Percentiles rank a stretch among this genome's conserved stretches.
Conservation (phyloP, 345 rosid species). For the Hibiscus syriacus region DNA sequence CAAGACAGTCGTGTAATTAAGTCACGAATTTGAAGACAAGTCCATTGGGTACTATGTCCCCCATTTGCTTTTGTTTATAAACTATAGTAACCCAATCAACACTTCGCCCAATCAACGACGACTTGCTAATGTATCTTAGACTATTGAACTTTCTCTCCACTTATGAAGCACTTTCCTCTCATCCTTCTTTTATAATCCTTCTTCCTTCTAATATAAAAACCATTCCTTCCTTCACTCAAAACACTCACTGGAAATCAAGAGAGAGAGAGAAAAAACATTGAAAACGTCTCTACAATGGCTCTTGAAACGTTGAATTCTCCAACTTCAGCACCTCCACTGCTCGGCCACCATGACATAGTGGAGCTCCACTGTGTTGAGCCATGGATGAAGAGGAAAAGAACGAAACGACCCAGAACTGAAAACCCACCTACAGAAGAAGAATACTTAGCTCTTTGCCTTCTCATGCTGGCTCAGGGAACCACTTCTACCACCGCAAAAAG, state of each 20-base stretch:
- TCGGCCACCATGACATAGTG: conserved; percentile 21
- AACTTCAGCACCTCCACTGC: conserved; percentile 33
- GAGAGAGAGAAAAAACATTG: not conserved
- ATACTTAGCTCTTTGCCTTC: conserved; percentile 35
- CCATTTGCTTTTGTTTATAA: not conserved
- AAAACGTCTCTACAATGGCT: conserved; percentile 18
- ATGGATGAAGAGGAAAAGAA: conserved; percentile 35
- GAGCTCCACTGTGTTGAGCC: conserved; percentile 18
- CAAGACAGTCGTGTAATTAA: not conserved
- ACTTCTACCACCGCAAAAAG: conserved; percentile 10
- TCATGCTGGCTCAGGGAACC: conserved; percentile 34
- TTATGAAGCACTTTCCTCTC: not conserved
- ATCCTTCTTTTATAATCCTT: not conserved
- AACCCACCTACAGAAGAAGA: conserved; percentile 33
- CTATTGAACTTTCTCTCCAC: not conserved
- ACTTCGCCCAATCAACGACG: not conserved
- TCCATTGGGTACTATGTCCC: not conserved
- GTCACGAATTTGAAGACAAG: not conserved
- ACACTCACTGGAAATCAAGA: not conserved
- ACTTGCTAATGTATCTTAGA: not conserved
- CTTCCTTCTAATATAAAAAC: not conserved
- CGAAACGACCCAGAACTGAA: conserved; percentile 28
- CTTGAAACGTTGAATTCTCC: conserved; percentile 57
- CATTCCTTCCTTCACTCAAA: not conserved
- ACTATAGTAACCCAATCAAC: not conserved